Percentiles rank a stretch among this genome's conserved stretches.
Conservation (phyloP, 2,329 filamentous ascomycete genomes). For the Pseudocercospora ulei region DNA sequence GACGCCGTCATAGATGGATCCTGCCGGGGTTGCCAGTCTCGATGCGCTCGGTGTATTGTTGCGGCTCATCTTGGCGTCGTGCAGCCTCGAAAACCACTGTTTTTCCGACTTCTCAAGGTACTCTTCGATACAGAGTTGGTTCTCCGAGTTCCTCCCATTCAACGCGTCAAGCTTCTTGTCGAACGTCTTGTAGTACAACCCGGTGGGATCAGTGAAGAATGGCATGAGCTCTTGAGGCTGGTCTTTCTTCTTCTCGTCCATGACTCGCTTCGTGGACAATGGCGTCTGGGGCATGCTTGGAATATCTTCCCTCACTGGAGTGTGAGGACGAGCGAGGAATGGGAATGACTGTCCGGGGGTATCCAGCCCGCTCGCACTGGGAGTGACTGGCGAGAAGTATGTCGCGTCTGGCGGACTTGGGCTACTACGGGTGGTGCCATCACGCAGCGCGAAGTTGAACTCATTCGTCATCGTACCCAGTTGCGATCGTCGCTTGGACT, state of each 20-base stretch:
- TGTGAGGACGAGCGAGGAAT: slow-evolving; percentile 28
- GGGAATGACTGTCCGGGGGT: slow-evolving; percentile 25
- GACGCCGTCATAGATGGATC: slow-evolving; percentile 38
- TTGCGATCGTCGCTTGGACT: slow-evolving; percentile 29
- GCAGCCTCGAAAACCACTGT: slow-evolving; percentile 54
- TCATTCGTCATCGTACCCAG: slow-evolving; percentile 24
- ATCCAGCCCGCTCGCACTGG: slow-evolving; percentile 20
- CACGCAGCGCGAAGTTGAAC: slow-evolving; percentile 29
- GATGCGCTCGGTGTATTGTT: slow-evolving; percentile 33
- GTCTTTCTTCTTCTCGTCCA: slow-evolving; percentile 54
- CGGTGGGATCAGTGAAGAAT: slow-evolving; percentile 56
- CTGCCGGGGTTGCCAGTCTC: slow-evolving; percentile 33
- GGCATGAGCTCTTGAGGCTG: slow-evolving; percentile 57
- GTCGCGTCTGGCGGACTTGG: slow-evolving; percentile 13
- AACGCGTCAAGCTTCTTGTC: slow-evolving; percentile 49
- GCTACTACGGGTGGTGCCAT: slow-evolving; percentile 23
- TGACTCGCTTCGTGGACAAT: slow-evolving; percentile 49
- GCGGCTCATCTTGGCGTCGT: slow-evolving; percentile 50
- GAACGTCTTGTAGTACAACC: slow-evolving; percentile 52
- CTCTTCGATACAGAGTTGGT: slow-evolving; percentile 54
- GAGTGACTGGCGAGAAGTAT: slow-evolving; percentile 22
- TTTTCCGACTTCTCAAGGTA: slow-evolving; percentile 57
- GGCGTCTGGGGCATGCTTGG: slow-evolving; percentile 27
- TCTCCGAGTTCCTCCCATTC: slow-evolving; percentile 49
- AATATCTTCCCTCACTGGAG: slow-evolving; percentile 22